Conservation (phyloP, 2,329 filamentous ascomycete genomes). For the Corinectria fuckeliana region DNA sequence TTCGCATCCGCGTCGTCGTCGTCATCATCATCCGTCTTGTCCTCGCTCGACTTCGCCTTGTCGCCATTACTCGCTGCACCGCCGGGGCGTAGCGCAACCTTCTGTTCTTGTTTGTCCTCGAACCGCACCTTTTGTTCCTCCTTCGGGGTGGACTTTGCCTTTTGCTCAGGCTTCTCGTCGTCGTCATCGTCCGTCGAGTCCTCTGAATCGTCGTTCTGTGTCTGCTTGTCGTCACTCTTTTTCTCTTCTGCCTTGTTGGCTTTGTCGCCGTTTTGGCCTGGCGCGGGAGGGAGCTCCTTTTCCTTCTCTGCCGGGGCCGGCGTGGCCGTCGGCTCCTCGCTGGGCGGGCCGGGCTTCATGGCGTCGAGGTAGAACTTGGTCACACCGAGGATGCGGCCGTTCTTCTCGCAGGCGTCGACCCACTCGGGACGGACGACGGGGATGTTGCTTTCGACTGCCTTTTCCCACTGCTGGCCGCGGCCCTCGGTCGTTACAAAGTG, state of each 20-base stretch:
- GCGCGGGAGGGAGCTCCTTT: constrained; percentile 38
- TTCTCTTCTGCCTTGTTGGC: constrained; percentile 38
- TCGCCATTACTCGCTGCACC: constrained; percentile 35
- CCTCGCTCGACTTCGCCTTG: constrained; percentile 42
- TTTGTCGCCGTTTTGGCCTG: constrained; percentile 30
- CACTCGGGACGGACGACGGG: constrained; percentile 96
- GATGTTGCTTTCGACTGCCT: constrained; percentile 96
- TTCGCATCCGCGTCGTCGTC: constrained; percentile 43
- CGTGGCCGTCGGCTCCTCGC: constrained; percentile 42
- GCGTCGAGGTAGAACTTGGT: constrained; percentile 96
- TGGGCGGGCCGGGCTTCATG: constrained; percentile 53
- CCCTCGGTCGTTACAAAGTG: constrained; percentile 98
- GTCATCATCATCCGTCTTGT: constrained; percentile 41
- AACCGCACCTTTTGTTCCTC: constrained; percentile 64
- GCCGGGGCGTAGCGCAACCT: constrained; percentile 56
- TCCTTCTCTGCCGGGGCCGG: constrained; percentile 46
- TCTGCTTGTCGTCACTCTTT: constrained; percentile 36
- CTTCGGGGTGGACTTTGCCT: constrained; percentile 41
- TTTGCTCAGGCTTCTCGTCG: constrained; percentile 44
- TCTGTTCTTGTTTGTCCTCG: constrained; percentile 62
- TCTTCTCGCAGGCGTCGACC: constrained; percentile 95
- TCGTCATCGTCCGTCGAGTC: constrained; percentile 36
- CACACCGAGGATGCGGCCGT: constrained; percentile 90
- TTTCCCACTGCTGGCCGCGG: constrained; percentile 89
- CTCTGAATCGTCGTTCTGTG: constrained; percentile 24